A percentile compares a stretch with the other conserved stretches of the same genome.
These are phyloP conservation scores for Hymenoscyphus occultus DNA, from an alignment of 2,329 filamentous ascomycete species.

Conservation along the genomic window DNA sequence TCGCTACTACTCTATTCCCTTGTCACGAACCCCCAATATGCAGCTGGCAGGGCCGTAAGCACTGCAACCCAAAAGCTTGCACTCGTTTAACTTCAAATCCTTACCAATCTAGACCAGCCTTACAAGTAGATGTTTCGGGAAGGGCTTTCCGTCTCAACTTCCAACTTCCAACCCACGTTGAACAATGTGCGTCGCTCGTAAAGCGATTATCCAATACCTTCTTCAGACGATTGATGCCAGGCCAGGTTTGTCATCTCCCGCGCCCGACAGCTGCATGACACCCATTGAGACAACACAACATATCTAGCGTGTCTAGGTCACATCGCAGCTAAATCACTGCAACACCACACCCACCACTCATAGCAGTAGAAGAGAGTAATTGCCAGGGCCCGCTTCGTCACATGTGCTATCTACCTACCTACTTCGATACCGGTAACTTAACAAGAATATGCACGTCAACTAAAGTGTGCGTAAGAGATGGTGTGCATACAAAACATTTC, in stretches of 20 bases:
- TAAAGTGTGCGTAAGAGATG: neutral
- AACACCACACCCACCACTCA: neutral
- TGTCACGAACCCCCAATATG: neutral
- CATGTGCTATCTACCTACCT: neutral
- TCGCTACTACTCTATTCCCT: neutral
- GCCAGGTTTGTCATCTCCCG: neutral
- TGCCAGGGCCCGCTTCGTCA: neutral
- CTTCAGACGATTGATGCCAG: neutral
- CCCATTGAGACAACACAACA: neutral
- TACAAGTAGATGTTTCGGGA: neutral
- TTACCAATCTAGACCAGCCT: neutral
- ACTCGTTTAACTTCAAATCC: neutral
- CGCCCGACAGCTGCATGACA: neutral
- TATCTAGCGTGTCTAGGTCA: neutral
- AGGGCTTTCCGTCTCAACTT: neutral
- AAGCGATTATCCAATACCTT: neutral
- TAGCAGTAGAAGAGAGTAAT: neutral
- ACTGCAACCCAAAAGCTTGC: slow-evolving; percentile 2
- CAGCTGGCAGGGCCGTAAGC: neutral
- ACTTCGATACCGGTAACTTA: slow-evolving; percentile 3
- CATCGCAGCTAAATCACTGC: neutral
- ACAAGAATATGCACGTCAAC: neutral
- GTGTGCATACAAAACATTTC: neutral
- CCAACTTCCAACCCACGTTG: neutral
- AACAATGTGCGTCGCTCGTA: neutral